Base-by-base conservation (phyloP, 2,329 filamentous ascomycete species). In the Hypoxylon sp. region DNA sequence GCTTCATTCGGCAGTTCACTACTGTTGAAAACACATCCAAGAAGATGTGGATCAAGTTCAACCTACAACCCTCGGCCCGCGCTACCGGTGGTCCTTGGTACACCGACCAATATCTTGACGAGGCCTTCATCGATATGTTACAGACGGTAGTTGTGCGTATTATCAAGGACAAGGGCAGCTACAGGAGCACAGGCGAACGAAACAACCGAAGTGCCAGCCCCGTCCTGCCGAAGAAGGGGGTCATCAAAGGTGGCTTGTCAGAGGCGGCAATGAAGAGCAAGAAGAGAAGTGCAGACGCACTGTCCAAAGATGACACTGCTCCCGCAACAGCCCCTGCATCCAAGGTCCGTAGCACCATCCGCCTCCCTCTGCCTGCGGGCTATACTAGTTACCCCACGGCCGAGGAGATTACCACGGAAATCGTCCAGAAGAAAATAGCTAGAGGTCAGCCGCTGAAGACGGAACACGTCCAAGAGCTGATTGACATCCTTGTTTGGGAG, bases 61-160 rank as follows among this genome's bases (percentile, higher is more conserved):
- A 91, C 69, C 87, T 99, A 67, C 89, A 90, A 10, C 95, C 96
- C 0, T 93, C 91, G 59, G 94, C 98, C 69, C 92, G 96, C 68
- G 93, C 97, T 51, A 97, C 94, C 0, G 96, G 96, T 52, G 96
- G 96, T 1, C 92, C 93, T 7, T 99, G 95, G 93, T 98, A 96
- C 79, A 94, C 93, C 6, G 94, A 97, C 70, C 93, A 93, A 57
- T 92, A 94, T 71, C 87, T 98, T 11, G 96, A 99, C 80, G 91
- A 92, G 71, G 92, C 92, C 65, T 93, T 99, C 78, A 94, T 98
- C 74, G 89, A 92, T 62, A 89, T 89, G 46, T 84, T 98, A 54
- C 88, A 92, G 67, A 86, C 74, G 44, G 75, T 79, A 10, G 74
- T 79, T 39, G 75, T 79, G 51, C 69, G 72, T 21, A 73, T 79